Evolutionary conservation across 1,284 basidiomycete genomes (phyloP).

Genomic region (Takashimella koratensis): DNA sequence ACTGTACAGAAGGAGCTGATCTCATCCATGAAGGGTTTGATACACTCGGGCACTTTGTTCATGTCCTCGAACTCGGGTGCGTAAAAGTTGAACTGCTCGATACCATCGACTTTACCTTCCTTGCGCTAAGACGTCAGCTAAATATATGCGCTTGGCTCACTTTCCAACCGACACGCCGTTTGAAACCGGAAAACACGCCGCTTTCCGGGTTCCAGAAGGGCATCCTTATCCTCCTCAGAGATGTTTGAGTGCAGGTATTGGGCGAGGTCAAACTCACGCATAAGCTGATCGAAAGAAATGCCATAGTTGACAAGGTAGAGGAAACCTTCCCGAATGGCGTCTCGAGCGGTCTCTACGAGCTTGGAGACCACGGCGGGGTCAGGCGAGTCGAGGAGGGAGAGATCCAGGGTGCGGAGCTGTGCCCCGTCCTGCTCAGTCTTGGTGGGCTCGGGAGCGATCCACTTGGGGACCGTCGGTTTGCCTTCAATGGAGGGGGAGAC

Average conservation of each 20-base stretch:
- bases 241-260: slow-evolving; percentile 10
- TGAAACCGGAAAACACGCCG: slow-evolving; percentile 13
- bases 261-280: slow-evolving; percentile 12
- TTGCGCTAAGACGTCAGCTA: background rate
- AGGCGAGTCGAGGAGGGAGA: slow-evolving; percentile 19
- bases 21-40: slow-evolving; percentile 13
- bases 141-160: no score
- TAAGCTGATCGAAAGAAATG: slow-evolving; percentile 23
- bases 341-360: slow-evolving; percentile 17
- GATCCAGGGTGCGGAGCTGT: slow-evolving; percentile 23
- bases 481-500: background rate
- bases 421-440: slow-evolving; percentile 18
- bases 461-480: slow-evolving; percentile 8
- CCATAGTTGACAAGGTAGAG: slow-evolving; percentile 29
- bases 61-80: slow-evolving; percentile 9
- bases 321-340: slow-evolving; percentile 26
- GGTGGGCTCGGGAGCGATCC: slow-evolving; percentile 18
- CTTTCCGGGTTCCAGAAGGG: slow-evolving; percentile 14
- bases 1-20: slow-evolving; percentile 9
- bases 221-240: slow-evolving; percentile 14
- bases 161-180: slow-evolving; percentile 13
- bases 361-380: slow-evolving; percentile 16
- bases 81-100: slow-evolving; percentile 17
- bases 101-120: slow-evolving; percentile 8
- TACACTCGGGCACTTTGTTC: slow-evolving; percentile 6